Base-by-base conservation (phyloP, 1,139 yeast species). In the Saccharomyces uvarum region DNA sequence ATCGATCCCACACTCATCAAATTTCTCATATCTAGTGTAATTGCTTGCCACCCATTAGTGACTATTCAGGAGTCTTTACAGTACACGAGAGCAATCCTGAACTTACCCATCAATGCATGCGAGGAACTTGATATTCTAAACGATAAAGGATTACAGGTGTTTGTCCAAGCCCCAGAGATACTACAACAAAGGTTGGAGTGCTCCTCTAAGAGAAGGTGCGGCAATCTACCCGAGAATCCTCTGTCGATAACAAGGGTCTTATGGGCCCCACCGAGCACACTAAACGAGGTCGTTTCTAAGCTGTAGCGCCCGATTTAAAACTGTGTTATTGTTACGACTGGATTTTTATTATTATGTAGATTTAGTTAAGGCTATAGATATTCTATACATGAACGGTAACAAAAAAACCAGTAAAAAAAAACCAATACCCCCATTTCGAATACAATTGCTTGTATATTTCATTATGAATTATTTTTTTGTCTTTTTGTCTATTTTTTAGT, bases 51-150 rank as follows among this genome's bases (percentile, higher is more conserved):
- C 44, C 61, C 69, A 4, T 47, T 48, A 13, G 50, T 58, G 11
- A 58, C 60, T 13, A 52, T 66, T 4, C 48, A 54, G 47, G 70
- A 68, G 21, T 69, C 69, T 3, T 61, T 67, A 41, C 62, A 60
- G 46, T 66, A 38, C 11, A 38, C 11, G 24, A 38, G 11, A 38
- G 44, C 44, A 19, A 38, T 16, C 26, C 44, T 38, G n/a, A 19
- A 38, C 26, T 9, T 19, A 19, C 11, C 44, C 44, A 38, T 38
- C 2, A 38, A 5, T 38, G 13, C 24, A 38, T 38, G n/a, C 24
- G n/a, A 16, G 4, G 44, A 38, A 4, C 5, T 38, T 16, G 44
- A 38, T 11, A 38, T 38, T 38, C 6, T 38, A 3, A 38, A 38
- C 5, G 44, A 38, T 4, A 38, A 19, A 38, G 44, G 11, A 38